Evolutionary conservation across 139 green algal genomes (phyloP).

Genomic region (Picochlorum costavermella): DNA sequence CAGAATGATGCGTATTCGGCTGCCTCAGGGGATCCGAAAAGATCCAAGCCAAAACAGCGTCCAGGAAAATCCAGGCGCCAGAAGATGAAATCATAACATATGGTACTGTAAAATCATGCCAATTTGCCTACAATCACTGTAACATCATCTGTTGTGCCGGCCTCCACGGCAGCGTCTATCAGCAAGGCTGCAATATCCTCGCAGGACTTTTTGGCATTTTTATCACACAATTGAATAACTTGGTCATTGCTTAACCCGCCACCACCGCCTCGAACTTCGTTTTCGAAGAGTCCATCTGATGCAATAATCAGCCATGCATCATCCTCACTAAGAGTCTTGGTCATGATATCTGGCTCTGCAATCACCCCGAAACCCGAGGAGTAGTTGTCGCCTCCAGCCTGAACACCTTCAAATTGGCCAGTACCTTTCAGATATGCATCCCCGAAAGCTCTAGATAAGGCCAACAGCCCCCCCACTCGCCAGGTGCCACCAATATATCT

Average conservation of each 20-base stretch:
- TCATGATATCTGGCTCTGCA: conserved; percentile 58
- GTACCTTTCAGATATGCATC: conserved; percentile 90
- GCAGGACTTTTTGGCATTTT: neutral
- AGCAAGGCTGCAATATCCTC: conserved; percentile 35
- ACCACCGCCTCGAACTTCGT: conserved; percentile 75
- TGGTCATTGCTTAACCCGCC: conserved; percentile 71
- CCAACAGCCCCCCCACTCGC: conserved; percentile 89
- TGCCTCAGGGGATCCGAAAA: neutral
- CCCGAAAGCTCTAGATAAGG: conserved; percentile 88
- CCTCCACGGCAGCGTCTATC: conserved; percentile 32
- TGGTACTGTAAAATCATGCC: conserved; percentile 1
- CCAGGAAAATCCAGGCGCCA: neutral
- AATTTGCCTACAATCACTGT: conserved; percentile 50
- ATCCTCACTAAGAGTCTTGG: conserved; percentile 46
- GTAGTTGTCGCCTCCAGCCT: conserved; percentile 59
- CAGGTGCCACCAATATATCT: conserved; percentile 77
- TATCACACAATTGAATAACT: conserved; percentile 26
- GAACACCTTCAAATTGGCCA: conserved; percentile 82
- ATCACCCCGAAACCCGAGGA: conserved; percentile 73
- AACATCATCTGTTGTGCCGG: conserved; percentile 72
- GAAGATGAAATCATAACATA: conserved; percentile 6
- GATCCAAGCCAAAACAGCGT: neutral
- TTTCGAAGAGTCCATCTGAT: conserved; percentile 78
- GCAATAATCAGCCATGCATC: conserved; percentile 71
- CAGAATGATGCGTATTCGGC: conserved; percentile 72